Evolutionary conservation across 169 alveolate species (phyloP), one percentile per base, ranked within the genome.

Genomic region (Plasmodium ovale): DNA sequence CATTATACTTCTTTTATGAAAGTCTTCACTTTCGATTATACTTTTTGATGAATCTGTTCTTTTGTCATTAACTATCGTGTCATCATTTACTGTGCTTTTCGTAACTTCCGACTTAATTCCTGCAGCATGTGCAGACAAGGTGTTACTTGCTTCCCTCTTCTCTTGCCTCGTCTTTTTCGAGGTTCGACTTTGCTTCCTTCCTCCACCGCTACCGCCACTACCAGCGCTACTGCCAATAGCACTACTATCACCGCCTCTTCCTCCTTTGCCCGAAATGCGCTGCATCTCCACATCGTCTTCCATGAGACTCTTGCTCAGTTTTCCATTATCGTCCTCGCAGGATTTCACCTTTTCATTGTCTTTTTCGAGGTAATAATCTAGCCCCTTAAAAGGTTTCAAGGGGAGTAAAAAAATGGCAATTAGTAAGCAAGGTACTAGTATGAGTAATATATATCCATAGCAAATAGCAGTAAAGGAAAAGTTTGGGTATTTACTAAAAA

Each of bases 321-420:
- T 49, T 27, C 23, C 60, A n/a, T 2, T 3, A 1, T 27, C 0
- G 4, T 31, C 39, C 42, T 19, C 14, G 9, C 69, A 33, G 6
- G 39, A 23, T 27, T 5, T 9, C 44, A 19, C 25, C 23, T 10
- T 42, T 56, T 37, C 72, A 23, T 72, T 12, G 4, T 54, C 39
- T 3, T 29, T 64, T 19, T 79, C 68, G 3, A 65, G 5, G 59
- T 79, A 79, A 42, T 65, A 79, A 37, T 79, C 89, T 35, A 79
- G 35, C 1, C 84, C 89, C 35, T 79, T 79, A 44, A 79, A 79
- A 0, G 89, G 89, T 56, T 49, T 79, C 33, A 62, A 14, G 10
- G 89, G 89, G 0, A 79, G 42, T 27, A 62, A 53, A 33, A 79
- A 79, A 2, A 21, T 21, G 3, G 89, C 89, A 7, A 47, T 31